A percentile compares a stretch with the other conserved stretches of the same genome.
Conservation (phyloP, 345 rosid species). For the Ailanthus altissimus region DNA sequence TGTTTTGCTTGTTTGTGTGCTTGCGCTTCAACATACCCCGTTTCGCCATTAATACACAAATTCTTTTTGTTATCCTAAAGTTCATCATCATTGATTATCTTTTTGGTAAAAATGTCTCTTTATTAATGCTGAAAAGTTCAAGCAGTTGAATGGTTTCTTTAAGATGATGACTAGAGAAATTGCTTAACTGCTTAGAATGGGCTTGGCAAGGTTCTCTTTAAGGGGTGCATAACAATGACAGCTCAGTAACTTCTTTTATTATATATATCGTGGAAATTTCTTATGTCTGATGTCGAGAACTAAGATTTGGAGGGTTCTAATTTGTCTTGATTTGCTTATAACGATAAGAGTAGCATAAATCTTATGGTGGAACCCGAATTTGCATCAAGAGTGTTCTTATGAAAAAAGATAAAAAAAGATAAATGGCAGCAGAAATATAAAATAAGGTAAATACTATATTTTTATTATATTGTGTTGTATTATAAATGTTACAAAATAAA, state of each 20-base stretch:
- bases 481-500: no score
- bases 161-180: slow-evolving; percentile 25
- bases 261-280: not conserved
- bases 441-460: no score
- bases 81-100: not conserved
- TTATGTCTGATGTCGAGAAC: not conserved
- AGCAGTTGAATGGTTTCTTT: slow-evolving; percentile 16
- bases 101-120: not conserved
- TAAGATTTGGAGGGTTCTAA: slow-evolving; percentile 22
- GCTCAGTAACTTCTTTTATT: slow-evolving; percentile 20
- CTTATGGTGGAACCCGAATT: slow-evolving; percentile 14
- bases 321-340: slow-evolving; percentile 20
- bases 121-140: slow-evolving; percentile 22
- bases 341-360: slow-evolving; percentile 13
- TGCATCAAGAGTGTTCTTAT: not conserved
- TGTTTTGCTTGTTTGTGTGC: no score
- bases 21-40: no score
- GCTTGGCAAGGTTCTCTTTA: slow-evolving; percentile 26
- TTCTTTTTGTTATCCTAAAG: not conserved
- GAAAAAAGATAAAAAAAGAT: no score
- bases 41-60: not conserved
- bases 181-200: slow-evolving; percentile 34
- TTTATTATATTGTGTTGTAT: no score
- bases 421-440: no score
- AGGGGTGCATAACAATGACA: slow-evolving; percentile 34